Conservation (phyloP, 176 grass and related monocot species). For the Eremochloa ophiuroides region DNA sequence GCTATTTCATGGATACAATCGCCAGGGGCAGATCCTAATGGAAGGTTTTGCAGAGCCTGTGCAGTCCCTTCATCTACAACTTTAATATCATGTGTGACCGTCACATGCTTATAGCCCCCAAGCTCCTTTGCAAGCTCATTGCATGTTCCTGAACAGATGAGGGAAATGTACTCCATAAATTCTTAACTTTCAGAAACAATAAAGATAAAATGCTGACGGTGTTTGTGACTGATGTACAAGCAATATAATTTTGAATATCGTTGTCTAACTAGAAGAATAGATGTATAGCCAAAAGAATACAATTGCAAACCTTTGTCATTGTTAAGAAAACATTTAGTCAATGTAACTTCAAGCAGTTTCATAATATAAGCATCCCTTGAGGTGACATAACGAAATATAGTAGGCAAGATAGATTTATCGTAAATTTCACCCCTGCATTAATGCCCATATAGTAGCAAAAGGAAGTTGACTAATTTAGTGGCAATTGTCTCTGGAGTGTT, state of each 20-base stretch:
- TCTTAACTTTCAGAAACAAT: constrained; percentile 17
- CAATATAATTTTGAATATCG: not conserved
- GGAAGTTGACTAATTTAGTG: not conserved
- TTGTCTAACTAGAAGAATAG: not conserved
- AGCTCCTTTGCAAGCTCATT: constrained; percentile 82
- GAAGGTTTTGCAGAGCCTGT: constrained; percentile 60
- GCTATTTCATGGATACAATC: constrained; percentile 78
- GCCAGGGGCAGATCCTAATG: constrained; percentile 49
- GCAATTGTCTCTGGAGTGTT: not conserved
- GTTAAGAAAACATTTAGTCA: not conserved
- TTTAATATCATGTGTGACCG: constrained; percentile 61
- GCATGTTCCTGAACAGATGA: constrained; percentile 54
- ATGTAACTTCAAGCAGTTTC: not conserved
- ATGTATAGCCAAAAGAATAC: not conserved
- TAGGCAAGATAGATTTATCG: not conserved
- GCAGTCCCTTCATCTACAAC: constrained; percentile 57
- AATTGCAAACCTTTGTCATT: not conserved
- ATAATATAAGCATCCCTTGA: not conserved
- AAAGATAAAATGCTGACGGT: not conserved
- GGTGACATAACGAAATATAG: not conserved
- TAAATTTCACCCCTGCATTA: not conserved
- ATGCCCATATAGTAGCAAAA: not conserved
- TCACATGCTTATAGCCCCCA: constrained; percentile 79
- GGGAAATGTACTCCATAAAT: not conserved
- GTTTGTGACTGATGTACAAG: not conserved